phyloP scores from a whole-genome alignment of 768 basidiomycete genomes.

The Galerina sulciceps region DNA sequence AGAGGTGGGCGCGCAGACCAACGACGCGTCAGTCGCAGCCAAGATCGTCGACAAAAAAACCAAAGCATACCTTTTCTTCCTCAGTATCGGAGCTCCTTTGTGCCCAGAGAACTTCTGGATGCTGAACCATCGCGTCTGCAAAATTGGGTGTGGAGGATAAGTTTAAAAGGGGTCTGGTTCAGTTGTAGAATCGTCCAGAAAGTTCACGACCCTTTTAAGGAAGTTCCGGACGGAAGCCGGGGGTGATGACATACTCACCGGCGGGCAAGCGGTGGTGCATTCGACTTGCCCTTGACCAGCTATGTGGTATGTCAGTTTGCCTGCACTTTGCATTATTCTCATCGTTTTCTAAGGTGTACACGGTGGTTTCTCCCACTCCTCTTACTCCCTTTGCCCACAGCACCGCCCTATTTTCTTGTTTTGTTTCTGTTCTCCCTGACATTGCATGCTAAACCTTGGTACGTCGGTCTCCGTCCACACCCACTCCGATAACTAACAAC shows the following conservation, averaged over 20 bases:
- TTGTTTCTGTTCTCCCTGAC: conserved; percentile 79
- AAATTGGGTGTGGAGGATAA: conserved; percentile 11
- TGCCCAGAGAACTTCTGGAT: conserved; percentile 95
- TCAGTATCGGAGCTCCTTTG: conserved; percentile 78
- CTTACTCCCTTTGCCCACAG: conserved; percentile 77
- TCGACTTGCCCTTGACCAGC: conserved; percentile 7
- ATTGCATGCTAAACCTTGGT: conserved; percentile 87
- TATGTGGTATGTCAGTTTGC: conserved; percentile 56
- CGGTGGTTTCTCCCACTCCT: conserved; percentile 84
- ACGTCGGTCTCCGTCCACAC: conserved; percentile 26
- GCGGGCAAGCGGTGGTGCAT: conserved; percentile 7
- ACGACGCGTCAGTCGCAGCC: conserved; percentile 23
- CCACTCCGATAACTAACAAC: conserved; percentile 1
- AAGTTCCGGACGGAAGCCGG: conserved; percentile 4
- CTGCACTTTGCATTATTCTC: neutral
- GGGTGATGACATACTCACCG: neutral
- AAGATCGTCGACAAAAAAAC: conserved; percentile 6
- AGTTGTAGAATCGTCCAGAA: conserved; percentile 49
- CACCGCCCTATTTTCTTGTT: conserved; percentile 78
- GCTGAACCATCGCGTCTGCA: conserved; percentile 47
- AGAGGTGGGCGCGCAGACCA: conserved; percentile 1
- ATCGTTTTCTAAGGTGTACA: conserved; percentile 66
- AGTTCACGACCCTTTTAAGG: conserved; percentile 27
- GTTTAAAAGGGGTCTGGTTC: conserved; percentile 24
- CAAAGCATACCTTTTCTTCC: conserved; percentile 63